Evolutionary conservation across 768 basidiomycete genomes (phyloP).

Genomic region (Galerina sulciceps): DNA sequence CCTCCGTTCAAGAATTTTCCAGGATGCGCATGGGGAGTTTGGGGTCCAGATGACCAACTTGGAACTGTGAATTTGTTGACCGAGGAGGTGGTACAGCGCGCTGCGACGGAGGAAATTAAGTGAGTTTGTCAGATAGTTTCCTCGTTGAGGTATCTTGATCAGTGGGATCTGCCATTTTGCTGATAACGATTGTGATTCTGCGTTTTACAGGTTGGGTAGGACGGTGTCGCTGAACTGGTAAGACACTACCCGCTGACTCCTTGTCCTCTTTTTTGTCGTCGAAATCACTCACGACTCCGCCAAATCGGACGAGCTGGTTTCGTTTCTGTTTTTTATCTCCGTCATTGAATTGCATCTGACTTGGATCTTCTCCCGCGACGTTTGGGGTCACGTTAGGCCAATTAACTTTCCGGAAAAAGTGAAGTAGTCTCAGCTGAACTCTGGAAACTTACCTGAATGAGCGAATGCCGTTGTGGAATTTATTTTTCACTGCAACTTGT

Average conservation of each 20-base stretch:
- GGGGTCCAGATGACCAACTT: constrained; percentile 68
- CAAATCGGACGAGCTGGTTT: too few relatives aligned
- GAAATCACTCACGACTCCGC: background rate
- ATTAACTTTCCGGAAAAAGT: constrained; percentile 71
- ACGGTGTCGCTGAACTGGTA: constrained; percentile 68
- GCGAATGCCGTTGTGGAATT: too few relatives aligned
- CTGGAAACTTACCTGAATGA: too few relatives aligned
- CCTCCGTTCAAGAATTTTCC: constrained; percentile 53
- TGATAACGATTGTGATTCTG: background rate
- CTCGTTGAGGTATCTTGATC: background rate
- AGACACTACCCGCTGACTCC: constrained; percentile 18
- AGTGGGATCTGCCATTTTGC: background rate
- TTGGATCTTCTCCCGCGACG: background rate
- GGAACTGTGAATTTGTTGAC: constrained; percentile 73
- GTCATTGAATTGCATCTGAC: background rate
- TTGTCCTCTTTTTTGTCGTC: background rate
- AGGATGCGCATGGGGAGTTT: constrained; percentile 73
- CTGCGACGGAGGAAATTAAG: constrained; percentile 61
- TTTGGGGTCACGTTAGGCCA: constrained; percentile 45
- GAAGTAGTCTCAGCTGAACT: background rate
- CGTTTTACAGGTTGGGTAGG: constrained; percentile 47
- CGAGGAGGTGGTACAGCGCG: constrained; percentile 59
- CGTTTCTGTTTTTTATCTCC: background rate
- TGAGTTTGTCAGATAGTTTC: constrained; percentile 14
- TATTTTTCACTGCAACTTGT: background rate